Evolutionary conservation across 2,329 filamentous ascomycete genomes (phyloP).

Genomic region (Hypoxylon sp.): DNA sequence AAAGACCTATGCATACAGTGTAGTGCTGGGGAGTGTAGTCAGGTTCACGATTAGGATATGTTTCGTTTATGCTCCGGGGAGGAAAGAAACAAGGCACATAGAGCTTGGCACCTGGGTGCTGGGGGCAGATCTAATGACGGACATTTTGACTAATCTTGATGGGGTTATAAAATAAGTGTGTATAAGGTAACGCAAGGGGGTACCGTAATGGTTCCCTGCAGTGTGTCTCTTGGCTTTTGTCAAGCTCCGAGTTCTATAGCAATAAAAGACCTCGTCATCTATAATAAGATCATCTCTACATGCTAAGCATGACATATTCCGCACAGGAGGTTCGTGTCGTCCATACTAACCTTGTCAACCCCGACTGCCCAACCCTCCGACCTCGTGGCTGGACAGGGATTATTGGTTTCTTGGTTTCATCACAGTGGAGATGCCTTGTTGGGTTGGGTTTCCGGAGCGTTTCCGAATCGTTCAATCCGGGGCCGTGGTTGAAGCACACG

Average conservation of each 20-base stretch:
- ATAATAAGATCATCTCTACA: slow-evolving; percentile 4
- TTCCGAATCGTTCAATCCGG: slow-evolving; percentile 29
- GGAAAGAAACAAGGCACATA: background rate
- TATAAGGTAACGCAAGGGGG: slow-evolving; percentile 10
- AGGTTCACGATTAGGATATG: slow-evolving; percentile 24
- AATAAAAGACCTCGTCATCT: slow-evolving; percentile 5
- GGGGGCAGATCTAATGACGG: slow-evolving; percentile 12
- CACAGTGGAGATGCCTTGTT: slow-evolving; percentile 21
- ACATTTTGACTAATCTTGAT: slow-evolving; percentile 20
- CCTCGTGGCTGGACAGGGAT: slow-evolving; percentile 42
- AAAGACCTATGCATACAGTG: slow-evolving; percentile 23
- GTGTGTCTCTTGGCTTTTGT: slow-evolving; percentile 12
- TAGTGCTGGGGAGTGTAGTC: slow-evolving; percentile 1
- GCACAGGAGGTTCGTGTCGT: slow-evolving; percentile 13
- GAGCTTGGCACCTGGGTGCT: background rate
- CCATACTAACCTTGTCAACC: slow-evolving; percentile 11
- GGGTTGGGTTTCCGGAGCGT: slow-evolving; percentile 28
- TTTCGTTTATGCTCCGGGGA: background rate
- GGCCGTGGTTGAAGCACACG: slow-evolving; percentile 24
- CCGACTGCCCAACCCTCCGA: slow-evolving; percentile 3
- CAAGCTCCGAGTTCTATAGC: slow-evolving; percentile 5
- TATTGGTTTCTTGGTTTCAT: slow-evolving; percentile 35
- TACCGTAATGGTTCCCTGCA: slow-evolving; percentile 21
- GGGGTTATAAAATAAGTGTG: slow-evolving; percentile 17
- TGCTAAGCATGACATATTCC: slow-evolving; percentile 22